Percentiles rank a stretch among this genome's conserved stretches.
Evolutionary conservation across 2,329 filamentous ascomycete genomes (phyloP).

Genomic region (Diaporthe longicolla): DNA sequence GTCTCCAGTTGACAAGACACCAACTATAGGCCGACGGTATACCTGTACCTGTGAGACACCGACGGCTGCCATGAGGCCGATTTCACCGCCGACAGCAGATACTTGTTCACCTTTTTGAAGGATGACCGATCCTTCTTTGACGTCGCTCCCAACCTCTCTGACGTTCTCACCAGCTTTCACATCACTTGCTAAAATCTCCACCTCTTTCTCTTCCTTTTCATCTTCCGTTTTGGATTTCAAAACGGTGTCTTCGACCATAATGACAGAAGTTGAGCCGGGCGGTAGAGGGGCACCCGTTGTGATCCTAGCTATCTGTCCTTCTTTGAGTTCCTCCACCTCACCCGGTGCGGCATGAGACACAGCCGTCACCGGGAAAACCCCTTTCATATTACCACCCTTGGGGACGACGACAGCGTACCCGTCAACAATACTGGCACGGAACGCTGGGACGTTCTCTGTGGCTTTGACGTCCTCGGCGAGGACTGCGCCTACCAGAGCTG

Average conservation of each 20-base stretch:
- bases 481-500: slow-evolving; percentile 79
- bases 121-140: slow-evolving; percentile 77
- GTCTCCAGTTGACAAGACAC: slow-evolving; percentile 93
- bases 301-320: slow-evolving; percentile 87
- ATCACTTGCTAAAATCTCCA: slow-evolving; percentile 86
- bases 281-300: slow-evolving; percentile 95
- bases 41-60: slow-evolving; percentile 80
- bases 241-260: slow-evolving; percentile 96
- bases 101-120: slow-evolving; percentile 85
- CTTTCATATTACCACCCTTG: slow-evolving; percentile 75
- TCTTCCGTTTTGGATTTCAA: slow-evolving; percentile 83
- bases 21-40: slow-evolving; percentile 83
- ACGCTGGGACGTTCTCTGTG: slow-evolving; percentile 88
- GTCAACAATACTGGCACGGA: slow-evolving; percentile 95
- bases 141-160: slow-evolving; percentile 90
- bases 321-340: slow-evolving; percentile 73
- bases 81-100: slow-evolving; percentile 88
- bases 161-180: slow-evolving; percentile 88
- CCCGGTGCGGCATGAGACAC: slow-evolving; percentile 88
- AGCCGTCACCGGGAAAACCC: slow-evolving; percentile 86
- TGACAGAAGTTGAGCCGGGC: slow-evolving; percentile 87
- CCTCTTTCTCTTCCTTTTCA: slow-evolving; percentile 85
- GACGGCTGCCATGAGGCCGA: slow-evolving; percentile 89
- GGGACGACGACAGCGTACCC: slow-evolving; percentile 88
- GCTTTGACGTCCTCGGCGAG: slow-evolving; percentile 88